Base-by-base conservation (phyloP, 2,329 filamentous ascomycete species). In the Exophiala bonariae region DNA sequence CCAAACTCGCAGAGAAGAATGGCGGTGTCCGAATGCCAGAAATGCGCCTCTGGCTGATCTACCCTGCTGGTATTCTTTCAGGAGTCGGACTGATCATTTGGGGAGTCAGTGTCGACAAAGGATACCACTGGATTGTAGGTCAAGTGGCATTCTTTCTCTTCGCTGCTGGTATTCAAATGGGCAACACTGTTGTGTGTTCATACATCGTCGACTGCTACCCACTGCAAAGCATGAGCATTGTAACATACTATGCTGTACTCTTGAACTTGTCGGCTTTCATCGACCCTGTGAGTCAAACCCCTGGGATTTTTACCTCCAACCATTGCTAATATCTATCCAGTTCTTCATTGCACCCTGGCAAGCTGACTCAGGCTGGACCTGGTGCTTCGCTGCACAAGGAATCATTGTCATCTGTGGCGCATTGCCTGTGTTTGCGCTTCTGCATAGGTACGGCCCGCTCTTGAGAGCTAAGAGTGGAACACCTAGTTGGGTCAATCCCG, bases 141-240 rank as follows among this genome's bases (percentile, higher is more conserved):
- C 77, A 82, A 50, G 62, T 80, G 3, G 76, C 75, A 0, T 75
- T 82, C 50, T 77, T 78, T 50, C 58, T 81, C 1, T 75, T 79
- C 58, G 75, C 73, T 1, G 72, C 75, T 1, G 78, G 78, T 14
- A 73, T 80, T 51, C 78, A 82, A 51, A 74, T 80, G 42, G 78
- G 78, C 23, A 82, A 81, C 58, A 78, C 77, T 0, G 71, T 73
- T 2, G 63, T 76, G 8, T 75, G 70, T 35, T 68, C 71, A 4
- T 81, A 81, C 57, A 69, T 81, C 13, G 71, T 81, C 26, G 79
- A 82, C 58, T 69, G 69, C 36, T 81, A 81, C 58, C 77, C 77
- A 0, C 61, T 76, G 13, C 76, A 81, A 57, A 74, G 74, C 30
- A 80, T 77, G 60, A 74, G 74, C 33, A 67, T 77, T 30, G 69